Evolutionary conservation across 1,284 basidiomycete species (phyloP).

Genomic region (Ceratobasidium papillatum): DNA sequence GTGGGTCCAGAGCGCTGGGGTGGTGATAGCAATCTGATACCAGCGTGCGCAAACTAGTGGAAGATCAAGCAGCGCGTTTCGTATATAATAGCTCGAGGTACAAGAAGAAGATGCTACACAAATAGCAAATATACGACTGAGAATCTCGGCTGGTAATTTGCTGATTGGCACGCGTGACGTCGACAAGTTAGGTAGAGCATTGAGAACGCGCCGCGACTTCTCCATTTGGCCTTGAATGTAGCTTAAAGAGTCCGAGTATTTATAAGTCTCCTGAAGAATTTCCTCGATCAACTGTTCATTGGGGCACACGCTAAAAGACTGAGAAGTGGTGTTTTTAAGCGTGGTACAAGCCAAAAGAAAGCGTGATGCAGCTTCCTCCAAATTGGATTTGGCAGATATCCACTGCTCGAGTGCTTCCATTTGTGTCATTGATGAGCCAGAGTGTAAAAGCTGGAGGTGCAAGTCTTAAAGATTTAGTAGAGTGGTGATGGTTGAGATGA

Average conservation of each 20-base stretch:
- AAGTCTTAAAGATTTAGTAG: too few species aligned
- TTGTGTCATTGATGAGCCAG: too few species aligned
- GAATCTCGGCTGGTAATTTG: not conserved
- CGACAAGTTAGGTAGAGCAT: not conserved
- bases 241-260: not conserved
- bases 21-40: not conserved
- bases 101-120: not conserved
- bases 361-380: not conserved
- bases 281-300: not conserved
- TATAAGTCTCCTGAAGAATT: not conserved
- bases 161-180: not conserved
- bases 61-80: not conserved
- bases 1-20: not conserved
- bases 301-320: not conserved
- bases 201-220: not conserved
- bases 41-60: not conserved
- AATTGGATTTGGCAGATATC: not conserved
- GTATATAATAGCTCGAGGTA: not conserved
- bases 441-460: too few species aligned
- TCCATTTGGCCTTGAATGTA: not conserved
- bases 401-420: not conserved
- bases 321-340: not conserved
- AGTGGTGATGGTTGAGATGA: too few species aligned
- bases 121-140: not conserved
- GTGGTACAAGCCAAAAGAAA: not conserved